phyloP scores from a whole-genome alignment of 345 rosid genomes.

The Acer negundo region DNA sequence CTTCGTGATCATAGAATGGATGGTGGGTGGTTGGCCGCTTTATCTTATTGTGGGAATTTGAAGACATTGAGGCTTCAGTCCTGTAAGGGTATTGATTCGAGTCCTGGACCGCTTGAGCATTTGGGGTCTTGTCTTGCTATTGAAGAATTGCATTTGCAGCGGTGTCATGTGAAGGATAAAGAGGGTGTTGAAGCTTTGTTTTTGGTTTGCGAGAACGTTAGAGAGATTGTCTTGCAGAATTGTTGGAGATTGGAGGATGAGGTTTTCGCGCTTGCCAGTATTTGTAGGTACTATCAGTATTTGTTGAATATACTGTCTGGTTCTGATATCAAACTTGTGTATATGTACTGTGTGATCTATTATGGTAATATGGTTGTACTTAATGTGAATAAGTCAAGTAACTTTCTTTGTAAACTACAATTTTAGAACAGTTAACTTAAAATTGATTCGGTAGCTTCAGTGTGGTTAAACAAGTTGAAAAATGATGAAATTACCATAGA shows the following conservation, averaged over 20 bases:
- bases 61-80: slow-evolving; percentile 59
- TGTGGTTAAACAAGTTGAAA: background rate
- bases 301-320: slow-evolving; percentile 2
- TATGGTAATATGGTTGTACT: background rate
- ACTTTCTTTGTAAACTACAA: background rate
- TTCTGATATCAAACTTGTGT: background rate
- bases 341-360: no score
- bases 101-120: slow-evolving; percentile 54
- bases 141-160: slow-evolving; percentile 52
- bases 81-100: slow-evolving; percentile 50
- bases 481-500: no score
- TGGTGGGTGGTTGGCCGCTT: slow-evolving; percentile 68
- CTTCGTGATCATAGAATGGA: slow-evolving; percentile 63
- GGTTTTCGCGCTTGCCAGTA: slow-evolving; percentile 39
- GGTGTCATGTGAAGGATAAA: slow-evolving; percentile 54
- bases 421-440: background rate
- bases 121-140: slow-evolving; percentile 57
- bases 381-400: background rate
- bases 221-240: slow-evolving; percentile 56
- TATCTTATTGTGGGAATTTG: slow-evolving; percentile 56
- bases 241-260: slow-evolving; percentile 70
- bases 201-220: slow-evolving; percentile 49
- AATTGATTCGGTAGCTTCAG: background rate
- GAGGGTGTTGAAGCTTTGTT: slow-evolving; percentile 45
- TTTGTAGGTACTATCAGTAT: slow-evolving; percentile 51